Base-by-base conservation (phyloP, 805 yeast genomes). In the Spathaspora passalidarum region DNA sequence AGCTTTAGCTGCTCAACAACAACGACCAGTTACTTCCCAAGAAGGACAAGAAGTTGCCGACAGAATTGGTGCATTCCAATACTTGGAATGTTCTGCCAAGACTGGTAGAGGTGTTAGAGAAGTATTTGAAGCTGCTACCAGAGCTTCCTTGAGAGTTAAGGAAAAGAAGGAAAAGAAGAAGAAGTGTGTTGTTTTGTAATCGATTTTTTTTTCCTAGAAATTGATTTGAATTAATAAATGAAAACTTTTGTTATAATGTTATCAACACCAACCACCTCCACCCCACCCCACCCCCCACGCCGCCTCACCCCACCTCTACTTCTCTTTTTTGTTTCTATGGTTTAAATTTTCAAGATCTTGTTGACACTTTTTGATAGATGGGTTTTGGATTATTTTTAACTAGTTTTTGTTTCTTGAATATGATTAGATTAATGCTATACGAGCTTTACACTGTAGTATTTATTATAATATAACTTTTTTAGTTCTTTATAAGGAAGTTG, bases 71-170 rank as follows among this genome's bases (percentile, higher is more conserved):
- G 96, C 96, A 49, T 71, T 82, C 53, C 81, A 83, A 65, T 89
- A 89, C 68, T 78, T 87, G 61, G 97, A 89, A 75, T 89, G 97
- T 77, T 88, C 96, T 43, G 96, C 96, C 32, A 86, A 85, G 73
- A 82, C 88, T 55, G 90, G 90, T 61, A 85, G 84, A 67, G 96
- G 96, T 71, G 97, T 89, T 49, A 84, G 88, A 66, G 96, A 88
- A 66, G 96, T 90, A 48, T 89, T 89, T 63, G 95, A 88, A 73
- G 82, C 87, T 55, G 96, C 97, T 26, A 88, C 96, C 19, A 80
- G 96, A 66, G 96, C 96, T 46, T 88, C 96, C 16, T 79, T 89
- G 59, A 79, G 78, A 74, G 80, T 82, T 46, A 80, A 83, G 67
- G 80, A 75, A 60, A 69, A 68, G 68, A 72, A 67, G 61, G 78